phyloP scores from a whole-genome alignment of 2,329 filamentous ascomycete species.

The Stenocarpella maydis region DNA sequence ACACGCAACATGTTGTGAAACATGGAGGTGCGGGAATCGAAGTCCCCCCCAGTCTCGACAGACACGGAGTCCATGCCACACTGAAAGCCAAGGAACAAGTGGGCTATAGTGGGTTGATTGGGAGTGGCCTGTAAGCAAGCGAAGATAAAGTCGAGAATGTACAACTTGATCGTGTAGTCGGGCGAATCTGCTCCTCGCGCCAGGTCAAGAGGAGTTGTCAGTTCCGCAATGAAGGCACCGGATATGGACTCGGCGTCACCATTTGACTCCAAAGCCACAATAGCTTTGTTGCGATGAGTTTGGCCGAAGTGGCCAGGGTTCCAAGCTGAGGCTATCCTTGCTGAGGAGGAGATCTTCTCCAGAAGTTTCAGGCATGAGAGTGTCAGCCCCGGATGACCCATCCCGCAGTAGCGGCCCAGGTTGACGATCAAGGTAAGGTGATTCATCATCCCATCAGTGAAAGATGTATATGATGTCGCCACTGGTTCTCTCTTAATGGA shows the following conservation, averaged over 20 bases:
- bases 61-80: constrained; percentile 76
- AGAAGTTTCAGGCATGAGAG: constrained; percentile 83
- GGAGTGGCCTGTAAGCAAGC: constrained; percentile 79
- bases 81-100: constrained; percentile 87
- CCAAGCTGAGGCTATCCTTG: constrained; percentile 78
- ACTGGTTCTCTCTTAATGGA: constrained; percentile 68
- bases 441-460: constrained; percentile 89
- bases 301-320: constrained; percentile 67
- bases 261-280: constrained; percentile 86
- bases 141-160: constrained; percentile 86
- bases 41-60: constrained; percentile 73
- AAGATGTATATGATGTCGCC: constrained; percentile 80
- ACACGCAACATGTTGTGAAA: constrained; percentile 83
- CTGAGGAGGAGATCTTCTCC: constrained; percentile 85
- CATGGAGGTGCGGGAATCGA: constrained; percentile 76
- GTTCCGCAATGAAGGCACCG: constrained; percentile 73
- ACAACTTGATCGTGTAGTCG: constrained; percentile 82
- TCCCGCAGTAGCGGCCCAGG: constrained; percentile 85
- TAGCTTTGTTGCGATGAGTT: constrained; percentile 78
- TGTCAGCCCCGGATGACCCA: constrained; percentile 82
- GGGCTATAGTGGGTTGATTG: constrained; percentile 84
- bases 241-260: constrained; percentile 83
- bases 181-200: constrained; percentile 73
- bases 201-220: constrained; percentile 75
- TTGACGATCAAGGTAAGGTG: constrained; percentile 82